Conservation (phyloP, 495 filamentous ascomycete genomes). For the Trichoderma gamsii region DNA sequence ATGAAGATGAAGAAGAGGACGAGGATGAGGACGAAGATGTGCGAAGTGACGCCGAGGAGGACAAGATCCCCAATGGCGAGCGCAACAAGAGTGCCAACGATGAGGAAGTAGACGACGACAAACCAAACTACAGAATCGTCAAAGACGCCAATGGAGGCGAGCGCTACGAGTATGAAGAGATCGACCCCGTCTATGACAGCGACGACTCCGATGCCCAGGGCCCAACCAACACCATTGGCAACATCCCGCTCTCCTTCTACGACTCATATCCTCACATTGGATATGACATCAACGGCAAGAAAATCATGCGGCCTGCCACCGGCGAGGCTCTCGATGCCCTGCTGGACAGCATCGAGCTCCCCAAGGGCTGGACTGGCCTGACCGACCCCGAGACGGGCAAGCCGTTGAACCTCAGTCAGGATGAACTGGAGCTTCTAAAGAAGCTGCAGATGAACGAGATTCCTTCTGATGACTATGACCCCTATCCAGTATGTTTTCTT, state of each 20-base stretch:
- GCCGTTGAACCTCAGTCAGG: slow-evolving; percentile 76
- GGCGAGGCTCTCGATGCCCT: slow-evolving; percentile 91
- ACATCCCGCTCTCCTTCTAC: slow-evolving; percentile 92
- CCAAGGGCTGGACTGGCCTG: slow-evolving; percentile 94
- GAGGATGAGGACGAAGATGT: slow-evolving; percentile 17
- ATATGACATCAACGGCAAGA: slow-evolving; percentile 98
- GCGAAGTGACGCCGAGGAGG: slow-evolving; percentile 27
- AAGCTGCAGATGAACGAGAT: slow-evolving; percentile 89
- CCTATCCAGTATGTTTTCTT: slow-evolving; percentile 58
- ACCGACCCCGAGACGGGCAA: slow-evolving; percentile 91
- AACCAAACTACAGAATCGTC: slow-evolving; percentile 54
- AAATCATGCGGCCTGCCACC: slow-evolving; percentile 90
- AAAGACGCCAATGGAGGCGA: slow-evolving; percentile 49
- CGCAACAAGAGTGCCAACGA: slow-evolving; percentile 23
- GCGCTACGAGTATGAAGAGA: slow-evolving; percentile 69
- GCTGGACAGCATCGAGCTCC: slow-evolving; percentile 93
- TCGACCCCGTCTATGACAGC: slow-evolving; percentile 92
- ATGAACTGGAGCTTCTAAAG: slow-evolving; percentile 82
- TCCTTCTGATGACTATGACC: slow-evolving; percentile 80
- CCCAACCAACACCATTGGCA: slow-evolving; percentile 82
- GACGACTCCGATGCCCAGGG: slow-evolving; percentile 83
- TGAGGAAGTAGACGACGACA: slow-evolving; percentile 32
- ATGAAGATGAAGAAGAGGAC: slow-evolving; percentile 42
- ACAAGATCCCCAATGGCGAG: slow-evolving; percentile 32
- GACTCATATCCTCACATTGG: slow-evolving; percentile 97